Base-by-base conservation (phyloP, 78 protist genomes). In the Monocercomonoides exilis region DNA sequence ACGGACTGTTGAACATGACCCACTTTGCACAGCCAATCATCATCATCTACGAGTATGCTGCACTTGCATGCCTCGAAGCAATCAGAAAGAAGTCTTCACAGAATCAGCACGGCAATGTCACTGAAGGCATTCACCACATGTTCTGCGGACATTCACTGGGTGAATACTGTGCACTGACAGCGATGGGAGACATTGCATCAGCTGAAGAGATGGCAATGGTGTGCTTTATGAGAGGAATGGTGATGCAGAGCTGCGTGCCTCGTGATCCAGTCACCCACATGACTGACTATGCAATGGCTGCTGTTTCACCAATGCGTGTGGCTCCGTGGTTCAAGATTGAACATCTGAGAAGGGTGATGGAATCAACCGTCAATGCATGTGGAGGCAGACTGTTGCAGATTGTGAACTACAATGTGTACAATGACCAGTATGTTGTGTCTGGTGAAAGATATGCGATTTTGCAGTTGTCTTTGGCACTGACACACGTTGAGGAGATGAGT, bases 141-240 rank as follows among this genome's bases (percentile, higher is more conserved):
- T 90, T 92, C 34, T 91, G 92, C 33, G 94, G 94, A 3, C 94
- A 92, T 91, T 85, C 90, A 34, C 89, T 92, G 34, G 94, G 94
- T 35, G 94, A 92, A 88, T 92, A 92, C 84, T 88, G 92, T 32
- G 92, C 91, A 29, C 77, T 92, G 33, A 45, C 89, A 2, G 1
- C 85, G n/a, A 0, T 89, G 63, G 90, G 86, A 43, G 35, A 87
- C 36, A 85, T 93, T 42, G 45, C 91, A 6, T 1, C 85, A 2
- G 38, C 87, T 41, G 89, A 86, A 70, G 38, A 54, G 3, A 80
- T 93, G 81, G 87, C 90, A 32, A 91, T 77, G 45, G 43, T 89
- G 34, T 86, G 81, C 41, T 93, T 91, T 89, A 45, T 80, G 43
- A 54, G 93, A 11, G 93, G 93, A 3, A 85, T 93, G 91, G 84